Percentiles rank a stretch among this genome's conserved stretches.
These are phyloP conservation scores for Mortierella claussenii DNA, from an alignment of 192 early-diverging fungal genomes.

Conservation along the genomic window DNA sequence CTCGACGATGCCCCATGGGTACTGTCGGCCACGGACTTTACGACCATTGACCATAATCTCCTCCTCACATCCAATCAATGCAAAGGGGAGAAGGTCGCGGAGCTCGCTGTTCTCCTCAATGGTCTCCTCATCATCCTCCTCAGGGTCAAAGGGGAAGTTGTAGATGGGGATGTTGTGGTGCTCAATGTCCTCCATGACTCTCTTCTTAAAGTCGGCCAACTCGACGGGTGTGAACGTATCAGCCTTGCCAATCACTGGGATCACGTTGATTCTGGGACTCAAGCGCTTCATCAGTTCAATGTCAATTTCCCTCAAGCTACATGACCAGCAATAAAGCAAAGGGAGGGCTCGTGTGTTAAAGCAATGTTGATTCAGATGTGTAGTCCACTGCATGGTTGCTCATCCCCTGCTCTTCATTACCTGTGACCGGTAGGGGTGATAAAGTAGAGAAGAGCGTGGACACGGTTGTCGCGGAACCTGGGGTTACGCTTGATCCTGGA, in stretches of 20 bases:
- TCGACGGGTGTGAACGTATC: constrained; percentile 93
- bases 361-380: no score
- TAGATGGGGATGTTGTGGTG: constrained; percentile 97
- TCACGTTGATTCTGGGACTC: constrained; percentile 93
- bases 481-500: constrained; percentile 85
- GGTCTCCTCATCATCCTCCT: constrained; percentile 99
- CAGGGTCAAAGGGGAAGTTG: constrained; percentile 95
- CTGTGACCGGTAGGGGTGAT: constrained; percentile 97
- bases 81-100: constrained; percentile 90
- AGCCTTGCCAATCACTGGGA: constrained; percentile 95
- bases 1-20: constrained; percentile 97
- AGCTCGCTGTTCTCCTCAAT: constrained; percentile 98
- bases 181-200: constrained; percentile 97
- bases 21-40: constrained; percentile 90
- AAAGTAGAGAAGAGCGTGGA: constrained; percentile 98
- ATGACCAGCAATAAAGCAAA: neutral
- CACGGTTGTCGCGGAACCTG: constrained; percentile 92
- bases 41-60: constrained; percentile 87
- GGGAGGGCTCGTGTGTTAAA: no score
- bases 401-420: no score
- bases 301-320: constrained; percentile 92
- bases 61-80: constrained; percentile 95
- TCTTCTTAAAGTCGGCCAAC: constrained; percentile 87
- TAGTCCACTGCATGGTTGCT: no score
- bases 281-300: constrained; percentile 93